Evolutionary conservation across 768 basidiomycete genomes (phyloP).

Genomic region (Lanmaoa pseudosensibilis): DNA sequence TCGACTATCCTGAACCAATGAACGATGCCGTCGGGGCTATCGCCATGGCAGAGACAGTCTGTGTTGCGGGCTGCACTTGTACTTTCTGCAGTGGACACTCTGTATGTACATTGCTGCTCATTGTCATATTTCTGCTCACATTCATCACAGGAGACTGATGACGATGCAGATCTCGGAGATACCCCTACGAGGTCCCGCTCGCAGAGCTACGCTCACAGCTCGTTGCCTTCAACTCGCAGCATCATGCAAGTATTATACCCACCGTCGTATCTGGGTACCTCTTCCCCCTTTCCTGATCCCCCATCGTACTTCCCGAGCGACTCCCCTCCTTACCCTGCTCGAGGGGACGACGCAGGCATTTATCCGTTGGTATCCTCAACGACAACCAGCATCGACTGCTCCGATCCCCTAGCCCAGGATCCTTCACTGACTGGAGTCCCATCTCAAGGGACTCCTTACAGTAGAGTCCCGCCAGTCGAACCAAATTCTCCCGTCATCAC

Average conservation of each 20-base stretch:
- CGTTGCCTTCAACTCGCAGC: conserved; percentile 22
- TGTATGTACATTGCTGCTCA: neutral
- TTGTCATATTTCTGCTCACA: conserved; percentile 4
- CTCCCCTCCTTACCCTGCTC: neutral
- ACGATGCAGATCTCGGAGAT: neutral
- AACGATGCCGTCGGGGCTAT: neutral
- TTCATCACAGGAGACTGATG: conserved; percentile 6
- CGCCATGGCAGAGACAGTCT: neutral
- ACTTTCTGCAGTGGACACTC: neutral
- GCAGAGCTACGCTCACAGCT: neutral
- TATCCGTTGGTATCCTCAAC: neutral
- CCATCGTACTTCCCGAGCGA: conserved; percentile 21
- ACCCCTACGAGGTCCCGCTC: neutral
- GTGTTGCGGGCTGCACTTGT: neutral
- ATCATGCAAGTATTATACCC: conserved; percentile 32
- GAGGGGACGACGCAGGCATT: neutral
- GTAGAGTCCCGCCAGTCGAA: neutral
- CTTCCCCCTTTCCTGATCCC: conserved; percentile 13
- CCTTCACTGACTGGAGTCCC: conserved; percentile 21
- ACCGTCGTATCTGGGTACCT: conserved; percentile 14
- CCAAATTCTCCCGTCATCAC: neutral
- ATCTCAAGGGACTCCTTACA: neutral
- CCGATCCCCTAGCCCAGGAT: conserved; percentile 13
- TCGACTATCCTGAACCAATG: neutral
- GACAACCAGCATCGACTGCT: neutral